Evolutionary conservation across 2,329 filamentous ascomycete species (phyloP).

Genomic region (Plenodomus biglobosus): DNA sequence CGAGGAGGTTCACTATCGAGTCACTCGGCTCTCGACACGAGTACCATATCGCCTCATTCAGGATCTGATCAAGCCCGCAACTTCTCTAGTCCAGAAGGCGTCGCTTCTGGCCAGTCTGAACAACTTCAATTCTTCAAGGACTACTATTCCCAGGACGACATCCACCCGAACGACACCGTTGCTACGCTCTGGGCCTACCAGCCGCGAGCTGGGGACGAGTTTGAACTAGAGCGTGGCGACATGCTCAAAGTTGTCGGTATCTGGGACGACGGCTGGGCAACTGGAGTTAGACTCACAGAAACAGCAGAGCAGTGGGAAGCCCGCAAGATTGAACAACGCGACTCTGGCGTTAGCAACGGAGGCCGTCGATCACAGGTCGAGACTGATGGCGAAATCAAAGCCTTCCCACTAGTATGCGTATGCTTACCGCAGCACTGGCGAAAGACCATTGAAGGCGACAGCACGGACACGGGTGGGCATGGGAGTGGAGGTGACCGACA

Average conservation of each 20-base stretch:
- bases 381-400: constrained; percentile 81
- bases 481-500: constrained; percentile 39
- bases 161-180: constrained; percentile 86
- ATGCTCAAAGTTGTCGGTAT: constrained; percentile 99
- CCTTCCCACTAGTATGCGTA: constrained; percentile 94
- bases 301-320: constrained; percentile 87
- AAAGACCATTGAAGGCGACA: constrained; percentile 91
- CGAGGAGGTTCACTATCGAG: constrained; percentile 89
- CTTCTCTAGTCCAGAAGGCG: constrained; percentile 81
- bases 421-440: constrained; percentile 95
- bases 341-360: constrained; percentile 89
- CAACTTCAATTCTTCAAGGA: constrained; percentile 97
- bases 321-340: constrained; percentile 74
- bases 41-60: constrained; percentile 70
- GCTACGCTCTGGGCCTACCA: constrained; percentile 96
- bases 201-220: constrained; percentile 89
- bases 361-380: constrained; percentile 49
- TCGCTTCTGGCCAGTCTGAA: constrained; percentile 89
- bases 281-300: constrained; percentile 80
- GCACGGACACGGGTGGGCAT: constrained; percentile 32
- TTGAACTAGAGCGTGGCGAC: constrained; percentile 87
- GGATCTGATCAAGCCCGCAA: constrained; percentile 53
- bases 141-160: constrained; percentile 97
- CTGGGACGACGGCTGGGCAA: constrained; percentile 99
- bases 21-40: constrained; percentile 69